Evolutionary conservation across 2,329 filamentous ascomycete species (phyloP).

Genomic region (Lanzia echinophila): DNA sequence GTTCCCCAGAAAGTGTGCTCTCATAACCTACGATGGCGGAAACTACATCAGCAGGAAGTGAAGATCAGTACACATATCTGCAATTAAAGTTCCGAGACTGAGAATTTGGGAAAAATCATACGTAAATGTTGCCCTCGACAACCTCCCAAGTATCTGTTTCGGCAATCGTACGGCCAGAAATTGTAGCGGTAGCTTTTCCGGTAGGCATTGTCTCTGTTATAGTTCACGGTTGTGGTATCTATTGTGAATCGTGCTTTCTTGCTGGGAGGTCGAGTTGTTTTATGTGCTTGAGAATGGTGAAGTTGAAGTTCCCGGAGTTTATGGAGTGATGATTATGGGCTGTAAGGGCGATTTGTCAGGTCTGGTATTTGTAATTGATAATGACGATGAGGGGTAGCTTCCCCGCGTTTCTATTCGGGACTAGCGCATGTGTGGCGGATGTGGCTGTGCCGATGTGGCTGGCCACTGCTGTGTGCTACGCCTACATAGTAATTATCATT

Average conservation of each 20-base stretch:
- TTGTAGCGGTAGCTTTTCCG: conserved; percentile 32
- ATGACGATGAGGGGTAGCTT: conserved; percentile 10
- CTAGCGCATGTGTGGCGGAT: not conserved
- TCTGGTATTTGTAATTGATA: not conserved
- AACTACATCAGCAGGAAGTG: conserved; percentile 26
- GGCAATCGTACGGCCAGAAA: conserved; percentile 39
- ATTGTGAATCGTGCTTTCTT: not conserved
- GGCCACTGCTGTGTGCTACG: too few relatives aligned
- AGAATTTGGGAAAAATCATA: conserved; percentile 15
- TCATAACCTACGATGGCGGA: conserved; percentile 29
- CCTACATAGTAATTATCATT: too few relatives aligned
- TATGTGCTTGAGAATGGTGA: not conserved
- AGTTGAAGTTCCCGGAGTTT: not conserved
- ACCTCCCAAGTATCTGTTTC: conserved; percentile 40
- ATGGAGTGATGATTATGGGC: not conserved
- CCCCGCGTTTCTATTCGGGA: not conserved
- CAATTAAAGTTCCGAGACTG: conserved; percentile 10
- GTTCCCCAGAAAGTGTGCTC: not conserved
- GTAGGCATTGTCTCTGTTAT: conserved; percentile 14
- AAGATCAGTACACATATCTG: not conserved
- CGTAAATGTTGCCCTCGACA: conserved; percentile 44
- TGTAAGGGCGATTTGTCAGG: not conserved
- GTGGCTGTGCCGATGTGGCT: too few relatives aligned
- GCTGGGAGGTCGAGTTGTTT: not conserved
- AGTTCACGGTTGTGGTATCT: not conserved